A percentile compares a stretch with the other conserved stretches of the same genome.
Conservation (phyloP, 139 green algal genomes). For the Micractinium conductrix region DNA sequence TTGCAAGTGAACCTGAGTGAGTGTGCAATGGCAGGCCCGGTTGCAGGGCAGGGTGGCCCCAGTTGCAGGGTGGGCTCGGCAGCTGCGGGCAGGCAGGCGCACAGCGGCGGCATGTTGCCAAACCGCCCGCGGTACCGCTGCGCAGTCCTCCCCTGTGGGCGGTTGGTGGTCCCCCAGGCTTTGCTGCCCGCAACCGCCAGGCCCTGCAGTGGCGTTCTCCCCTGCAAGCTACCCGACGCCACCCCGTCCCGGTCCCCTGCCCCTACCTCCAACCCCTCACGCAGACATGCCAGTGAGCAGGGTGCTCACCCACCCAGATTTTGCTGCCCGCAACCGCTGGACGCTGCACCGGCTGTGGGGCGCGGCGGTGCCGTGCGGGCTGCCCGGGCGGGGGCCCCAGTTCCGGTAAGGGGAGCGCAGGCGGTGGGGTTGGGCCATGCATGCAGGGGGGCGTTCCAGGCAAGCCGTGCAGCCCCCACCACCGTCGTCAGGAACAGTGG, state of each 20-base stretch:
- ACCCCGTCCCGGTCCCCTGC: neutral
- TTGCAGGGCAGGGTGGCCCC: too few relatives aligned
- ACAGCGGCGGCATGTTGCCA: too few relatives aligned
- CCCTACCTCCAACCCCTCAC: neutral
- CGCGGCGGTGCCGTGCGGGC: neutral
- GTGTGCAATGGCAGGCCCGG: too few relatives aligned
- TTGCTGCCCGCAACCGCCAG: neutral
- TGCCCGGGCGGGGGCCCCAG: slow-evolving; percentile 15
- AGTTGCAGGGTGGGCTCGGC: too few relatives aligned
- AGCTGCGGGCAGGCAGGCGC: too few relatives aligned
- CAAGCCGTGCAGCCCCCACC: neutral
- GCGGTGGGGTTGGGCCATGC: too few relatives aligned
- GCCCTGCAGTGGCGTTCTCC: too few relatives aligned
- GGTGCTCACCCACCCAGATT: slow-evolving; percentile 19
- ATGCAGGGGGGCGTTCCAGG: neutral
- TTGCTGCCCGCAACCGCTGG: slow-evolving; percentile 4
- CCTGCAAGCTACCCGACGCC: neutral
- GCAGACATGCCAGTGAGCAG: slow-evolving; percentile 19
- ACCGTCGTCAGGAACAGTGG: too few relatives aligned
- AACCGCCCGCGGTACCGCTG: too few relatives aligned
- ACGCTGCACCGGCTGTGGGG: slow-evolving; percentile 26
- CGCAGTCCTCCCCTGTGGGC: too few relatives aligned
- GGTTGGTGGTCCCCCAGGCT: neutral
- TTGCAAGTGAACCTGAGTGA: slow-evolving; percentile 15
- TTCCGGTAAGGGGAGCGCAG: neutral